Percentiles rank a stretch among this genome's conserved stretches.
Conservation (phyloP, 495 filamentous ascomycete genomes). For the Penicillium riverlandense region DNA sequence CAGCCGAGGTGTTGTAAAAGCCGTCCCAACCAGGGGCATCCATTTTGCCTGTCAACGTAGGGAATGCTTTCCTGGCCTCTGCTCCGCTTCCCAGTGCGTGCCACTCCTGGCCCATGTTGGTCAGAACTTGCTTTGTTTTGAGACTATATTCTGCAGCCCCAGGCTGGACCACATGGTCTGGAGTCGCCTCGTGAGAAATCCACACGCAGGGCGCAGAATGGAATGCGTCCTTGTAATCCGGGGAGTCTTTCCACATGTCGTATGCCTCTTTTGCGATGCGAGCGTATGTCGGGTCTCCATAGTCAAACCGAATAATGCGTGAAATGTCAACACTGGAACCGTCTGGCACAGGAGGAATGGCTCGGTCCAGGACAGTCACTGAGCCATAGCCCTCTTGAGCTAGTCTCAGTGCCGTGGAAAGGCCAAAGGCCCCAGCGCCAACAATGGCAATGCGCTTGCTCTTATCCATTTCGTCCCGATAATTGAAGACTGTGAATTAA, state of each 20-base stretch:
- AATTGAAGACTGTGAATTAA: too few species aligned
- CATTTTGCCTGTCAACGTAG: conserved; percentile 31
- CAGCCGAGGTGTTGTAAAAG: conserved; percentile 60
- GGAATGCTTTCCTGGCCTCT: conserved; percentile 33
- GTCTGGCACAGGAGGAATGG: conserved; percentile 49
- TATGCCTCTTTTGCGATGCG: conserved; percentile 57
- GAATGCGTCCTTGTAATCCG: conserved; percentile 24
- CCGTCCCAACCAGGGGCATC: conserved; percentile 52
- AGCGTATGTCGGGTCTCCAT: conserved; percentile 59
- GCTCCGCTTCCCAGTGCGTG: conserved; percentile 26
- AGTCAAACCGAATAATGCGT: conserved; percentile 66
- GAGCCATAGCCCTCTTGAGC: conserved; percentile 40
- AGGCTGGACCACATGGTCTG: conserved; percentile 32
- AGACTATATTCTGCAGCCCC: conserved; percentile 29
- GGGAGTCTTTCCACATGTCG: conserved; percentile 50
- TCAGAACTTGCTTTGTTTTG: conserved; percentile 31
- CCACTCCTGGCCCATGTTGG: conserved; percentile 28
- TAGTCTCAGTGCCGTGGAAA: conserved; percentile 53
- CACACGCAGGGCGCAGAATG: conserved; percentile 25
- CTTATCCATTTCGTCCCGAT: conserved; percentile 13
- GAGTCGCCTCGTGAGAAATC: conserved; percentile 16
- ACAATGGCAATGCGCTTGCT: conserved; percentile 51
- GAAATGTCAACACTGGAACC: conserved; percentile 61
- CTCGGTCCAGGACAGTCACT: conserved; percentile 61
- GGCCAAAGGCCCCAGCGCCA: conserved; percentile 66